A percentile compares a stretch with the other conserved stretches of the same genome.
These are phyloP conservation scores for Diaporthe vexans DNA, from an alignment of 2,329 filamentous ascomycete species.

Conservation along the genomic window DNA sequence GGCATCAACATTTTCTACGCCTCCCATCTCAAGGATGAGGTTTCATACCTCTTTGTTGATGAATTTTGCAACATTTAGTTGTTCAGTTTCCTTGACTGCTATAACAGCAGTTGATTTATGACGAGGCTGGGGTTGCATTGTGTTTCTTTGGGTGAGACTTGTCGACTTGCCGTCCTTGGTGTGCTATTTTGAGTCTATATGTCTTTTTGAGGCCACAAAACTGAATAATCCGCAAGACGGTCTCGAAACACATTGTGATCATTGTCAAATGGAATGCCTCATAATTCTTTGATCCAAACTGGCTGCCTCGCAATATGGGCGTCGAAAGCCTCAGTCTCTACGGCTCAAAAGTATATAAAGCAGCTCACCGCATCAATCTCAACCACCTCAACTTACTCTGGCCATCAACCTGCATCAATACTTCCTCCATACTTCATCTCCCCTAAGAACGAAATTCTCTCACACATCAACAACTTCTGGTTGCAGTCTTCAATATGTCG, in stretches of 20 bases:
- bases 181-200: background rate
- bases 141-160: background rate
- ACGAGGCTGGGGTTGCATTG: background rate
- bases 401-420: background rate
- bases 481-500: background rate
- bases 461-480: background rate
- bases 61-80: background rate
- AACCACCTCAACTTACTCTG: background rate
- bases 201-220: background rate
- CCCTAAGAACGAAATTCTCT: background rate
- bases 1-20: background rate
- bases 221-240: background rate
- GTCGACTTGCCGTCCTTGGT: too few species aligned
- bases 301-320: background rate
- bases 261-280: background rate
- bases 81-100: background rate
- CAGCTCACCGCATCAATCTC: background rate
- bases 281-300: too few species aligned
- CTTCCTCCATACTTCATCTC: background rate
- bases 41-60: background rate
- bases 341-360: background rate
- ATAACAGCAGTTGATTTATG: too few species aligned
- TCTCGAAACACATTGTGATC: background rate
- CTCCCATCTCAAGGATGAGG: background rate
- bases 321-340: background rate